These are phyloP conservation scores for Calonectria hongkongensis DNA, from an alignment of 2,329 filamentous ascomycete species.

Conservation along the genomic window DNA sequence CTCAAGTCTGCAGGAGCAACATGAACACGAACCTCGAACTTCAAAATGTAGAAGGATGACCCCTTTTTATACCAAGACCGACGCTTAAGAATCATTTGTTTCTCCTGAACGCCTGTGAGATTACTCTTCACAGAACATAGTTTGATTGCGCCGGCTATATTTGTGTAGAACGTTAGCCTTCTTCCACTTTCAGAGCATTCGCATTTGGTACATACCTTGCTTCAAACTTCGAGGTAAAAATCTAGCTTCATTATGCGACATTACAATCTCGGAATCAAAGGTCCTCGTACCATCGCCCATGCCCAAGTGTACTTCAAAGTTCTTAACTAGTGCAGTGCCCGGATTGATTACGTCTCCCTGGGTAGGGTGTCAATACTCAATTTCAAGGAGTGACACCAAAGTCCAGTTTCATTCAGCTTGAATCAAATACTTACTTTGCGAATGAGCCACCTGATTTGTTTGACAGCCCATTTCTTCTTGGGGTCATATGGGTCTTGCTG, in stretches of 20 bases:
- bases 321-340: conserved; percentile 57
- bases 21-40: conserved; percentile 72
- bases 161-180: no score
- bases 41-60: conserved; percentile 62
- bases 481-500: conserved; percentile 42
- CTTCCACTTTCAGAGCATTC: not conserved
- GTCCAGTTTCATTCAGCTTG: conserved; percentile 56
- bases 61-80: conserved; percentile 58
- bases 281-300: conserved; percentile 58
- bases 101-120: conserved; percentile 62
- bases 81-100: conserved; percentile 61
- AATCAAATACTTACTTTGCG: conserved; percentile 58
- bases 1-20: conserved; percentile 73
- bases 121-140: conserved; percentile 65
- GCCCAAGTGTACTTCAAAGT: conserved; percentile 60
- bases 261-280: conserved; percentile 63
- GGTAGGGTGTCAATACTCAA: not conserved
- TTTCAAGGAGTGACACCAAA: not conserved
- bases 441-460: conserved; percentile 52
- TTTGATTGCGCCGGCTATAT: conserved; percentile 60
- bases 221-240: conserved; percentile 61
- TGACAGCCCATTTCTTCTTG: conserved; percentile 46
- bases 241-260: conserved; percentile 61
- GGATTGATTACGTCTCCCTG: conserved; percentile 64
- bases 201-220: conserved; percentile 56